Evolutionary conservation across 139 green algal genomes (phyloP), one percentile per base, ranked within the genome.

Genomic region (Chlamydomonas incerta): DNA sequence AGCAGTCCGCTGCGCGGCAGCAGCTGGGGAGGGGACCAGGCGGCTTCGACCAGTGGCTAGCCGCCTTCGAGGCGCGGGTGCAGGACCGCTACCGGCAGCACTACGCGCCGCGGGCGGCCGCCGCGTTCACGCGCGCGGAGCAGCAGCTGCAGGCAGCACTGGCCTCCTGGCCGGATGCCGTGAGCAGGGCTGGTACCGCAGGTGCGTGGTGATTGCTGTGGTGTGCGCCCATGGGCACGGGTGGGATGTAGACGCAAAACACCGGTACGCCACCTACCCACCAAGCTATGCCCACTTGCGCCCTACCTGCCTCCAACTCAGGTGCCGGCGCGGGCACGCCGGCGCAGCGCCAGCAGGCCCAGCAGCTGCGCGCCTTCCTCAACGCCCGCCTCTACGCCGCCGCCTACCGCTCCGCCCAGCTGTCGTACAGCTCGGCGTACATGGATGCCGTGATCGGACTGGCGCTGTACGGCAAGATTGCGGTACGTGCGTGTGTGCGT

Each of bases 381-480:
- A 85, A 55, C 31, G 79, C 79, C 31, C 65, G 79, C 3, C 79
- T 85, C 8, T 85, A 76, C 66, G 28, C 35, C 2, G 79, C 79
- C 29, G 79, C 79, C 3, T 85, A 85, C 50, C 14, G 66, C 29
- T 76, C 66, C 3, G 65, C 79, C 4, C 21, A 50, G 2, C 10
- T 75, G 31, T 47, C 79, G 31, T 85, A 75, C 66, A 31, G 8
- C 3, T 76, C 46, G 11, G 79, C 79, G 18, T 69, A 41, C 65
- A 47, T 76, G 20, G 79, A 85, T 24, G 79, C 79, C 21, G 66
- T 76, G 2, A 76, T 76, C 31, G 79, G 79, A 1, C 66, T 85
- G n/a, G 79, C 66, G n/a, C 79, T 85, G 79, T 85, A 85, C 79
- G 33, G 47, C 47, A 85, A 75, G 31, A 85, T 68, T 20, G 79